Conservation (phyloP, 2,329 filamentous ascomycete genomes). For the Colletotrichum cordylinicola region DNA sequence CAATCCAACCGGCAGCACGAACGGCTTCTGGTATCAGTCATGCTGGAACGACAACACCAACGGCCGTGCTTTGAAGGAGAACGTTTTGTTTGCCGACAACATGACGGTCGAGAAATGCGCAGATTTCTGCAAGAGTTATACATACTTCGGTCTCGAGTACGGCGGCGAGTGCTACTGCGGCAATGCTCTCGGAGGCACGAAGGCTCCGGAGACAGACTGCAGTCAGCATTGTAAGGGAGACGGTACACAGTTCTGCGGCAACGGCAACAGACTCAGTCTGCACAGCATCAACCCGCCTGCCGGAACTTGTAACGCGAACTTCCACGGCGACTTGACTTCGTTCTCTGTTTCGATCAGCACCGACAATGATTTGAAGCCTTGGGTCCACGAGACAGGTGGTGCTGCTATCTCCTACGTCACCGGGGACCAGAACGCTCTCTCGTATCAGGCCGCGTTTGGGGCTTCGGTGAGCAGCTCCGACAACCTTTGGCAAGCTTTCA, state of each 20-base stretch:
- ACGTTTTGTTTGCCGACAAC: neutral
- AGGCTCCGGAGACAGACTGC: neutral
- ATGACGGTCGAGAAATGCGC: neutral
- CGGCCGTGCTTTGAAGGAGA: neutral
- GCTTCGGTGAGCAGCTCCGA: neutral
- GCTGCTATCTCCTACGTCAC: neutral
- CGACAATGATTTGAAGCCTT: neutral
- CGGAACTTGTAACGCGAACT: neutral
- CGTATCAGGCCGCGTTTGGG: neutral
- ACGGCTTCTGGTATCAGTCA: neutral
- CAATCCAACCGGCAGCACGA: conserved; percentile 25
- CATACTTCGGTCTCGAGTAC: neutral
- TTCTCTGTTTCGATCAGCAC: neutral
- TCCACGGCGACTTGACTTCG: neutral
- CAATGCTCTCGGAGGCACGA: neutral
- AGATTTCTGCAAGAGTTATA: neutral
- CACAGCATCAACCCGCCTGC: neutral
- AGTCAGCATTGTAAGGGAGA: neutral
- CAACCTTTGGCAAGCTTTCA: neutral
- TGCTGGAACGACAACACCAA: neutral
- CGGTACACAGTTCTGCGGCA: neutral
- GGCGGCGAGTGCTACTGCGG: neutral
- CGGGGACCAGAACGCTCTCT: neutral
- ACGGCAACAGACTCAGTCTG: neutral
- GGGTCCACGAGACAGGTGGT: neutral